phyloP scores from a whole-genome alignment of 176 grass and related monocot species.

The Hsuehochloa calcarea region DNA sequence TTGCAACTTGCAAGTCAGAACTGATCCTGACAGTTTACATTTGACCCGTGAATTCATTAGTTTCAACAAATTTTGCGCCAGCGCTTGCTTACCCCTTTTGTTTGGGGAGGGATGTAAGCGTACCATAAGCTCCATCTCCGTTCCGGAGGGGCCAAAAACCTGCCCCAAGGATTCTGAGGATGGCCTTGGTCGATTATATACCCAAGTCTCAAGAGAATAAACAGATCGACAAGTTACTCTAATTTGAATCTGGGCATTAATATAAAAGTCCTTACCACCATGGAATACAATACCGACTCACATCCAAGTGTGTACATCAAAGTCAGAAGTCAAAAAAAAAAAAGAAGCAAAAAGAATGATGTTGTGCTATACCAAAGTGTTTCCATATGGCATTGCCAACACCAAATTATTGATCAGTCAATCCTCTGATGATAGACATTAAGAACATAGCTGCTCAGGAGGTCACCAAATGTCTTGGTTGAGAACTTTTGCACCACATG shows the following conservation, averaged over 20 bases:
- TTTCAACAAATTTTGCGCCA: neutral
- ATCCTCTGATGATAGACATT: slow-evolving; percentile 72
- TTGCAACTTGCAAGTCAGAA: slow-evolving; percentile 21
- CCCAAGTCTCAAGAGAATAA: slow-evolving; percentile 3
- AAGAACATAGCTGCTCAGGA: slow-evolving; percentile 61
- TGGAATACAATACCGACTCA: neutral
- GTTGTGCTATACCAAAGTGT: neutral
- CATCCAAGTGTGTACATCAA: slow-evolving; percentile 18
- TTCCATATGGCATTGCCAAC: slow-evolving; percentile 12
- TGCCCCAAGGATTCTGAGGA: neutral
- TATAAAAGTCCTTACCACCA: neutral
- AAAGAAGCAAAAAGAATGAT: neutral
- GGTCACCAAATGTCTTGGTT: slow-evolving; percentile 76
- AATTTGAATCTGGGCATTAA: neutral
- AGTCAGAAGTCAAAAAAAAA: slow-evolving; percentile 17
- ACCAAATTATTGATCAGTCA: slow-evolving; percentile 28
- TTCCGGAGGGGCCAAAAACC: neutral
- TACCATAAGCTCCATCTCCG: neutral
- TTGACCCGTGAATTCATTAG: slow-evolving; percentile 12
- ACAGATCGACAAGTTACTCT: neutral
- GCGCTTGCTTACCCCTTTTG: neutral
- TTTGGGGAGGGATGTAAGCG: neutral
- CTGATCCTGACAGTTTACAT: slow-evolving; percentile 18
- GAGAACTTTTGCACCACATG: slow-evolving; percentile 73
- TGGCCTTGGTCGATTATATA: neutral